Evolutionary conservation across 768 basidiomycete species (phyloP).

Genomic region (Tricholoma saponaceum): DNA sequence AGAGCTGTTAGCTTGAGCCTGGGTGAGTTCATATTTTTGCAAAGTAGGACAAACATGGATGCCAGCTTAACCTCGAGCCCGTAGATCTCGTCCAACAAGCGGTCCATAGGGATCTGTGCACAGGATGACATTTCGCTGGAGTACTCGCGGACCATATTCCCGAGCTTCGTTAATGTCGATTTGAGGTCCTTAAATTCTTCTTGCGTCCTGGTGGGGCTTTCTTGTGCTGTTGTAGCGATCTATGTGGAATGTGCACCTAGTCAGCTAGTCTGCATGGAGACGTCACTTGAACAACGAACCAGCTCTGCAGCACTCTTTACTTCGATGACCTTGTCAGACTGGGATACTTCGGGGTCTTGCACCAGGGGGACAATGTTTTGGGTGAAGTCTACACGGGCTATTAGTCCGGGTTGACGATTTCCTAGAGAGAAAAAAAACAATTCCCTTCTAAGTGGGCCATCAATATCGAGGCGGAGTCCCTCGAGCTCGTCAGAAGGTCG

Average conservation of each 20-base stretch:
- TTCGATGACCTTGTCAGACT: conserved; percentile 4
- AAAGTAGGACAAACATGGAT: neutral
- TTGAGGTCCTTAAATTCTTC: neutral
- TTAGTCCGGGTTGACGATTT: neutral
- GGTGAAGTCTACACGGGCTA: conserved; percentile 1
- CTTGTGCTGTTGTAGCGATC: neutral
- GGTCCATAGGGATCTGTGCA: neutral
- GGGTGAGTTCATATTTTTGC: neutral
- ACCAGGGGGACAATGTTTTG: conserved; percentile 2
- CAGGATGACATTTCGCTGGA: neutral
- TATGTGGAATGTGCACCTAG: neutral
- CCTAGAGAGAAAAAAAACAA: neutral
- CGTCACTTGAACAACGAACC: neutral
- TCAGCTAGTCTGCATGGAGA: neutral
- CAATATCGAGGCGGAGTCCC: conserved; percentile 1
- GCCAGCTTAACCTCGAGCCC: neutral
- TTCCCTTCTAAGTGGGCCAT: neutral
- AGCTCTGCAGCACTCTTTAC: conserved; percentile 4
- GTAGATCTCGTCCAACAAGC: neutral
- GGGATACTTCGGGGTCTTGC: neutral
- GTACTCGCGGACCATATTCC: neutral
- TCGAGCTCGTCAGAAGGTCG: neutral
- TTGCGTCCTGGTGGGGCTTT: neutral
- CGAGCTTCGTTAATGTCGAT: neutral
- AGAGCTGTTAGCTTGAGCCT: neutral